These are phyloP conservation scores for Psophocarpus tetragonolobus DNA, from an alignment of 306 rosid species.

Conservation along the genomic window DNA sequence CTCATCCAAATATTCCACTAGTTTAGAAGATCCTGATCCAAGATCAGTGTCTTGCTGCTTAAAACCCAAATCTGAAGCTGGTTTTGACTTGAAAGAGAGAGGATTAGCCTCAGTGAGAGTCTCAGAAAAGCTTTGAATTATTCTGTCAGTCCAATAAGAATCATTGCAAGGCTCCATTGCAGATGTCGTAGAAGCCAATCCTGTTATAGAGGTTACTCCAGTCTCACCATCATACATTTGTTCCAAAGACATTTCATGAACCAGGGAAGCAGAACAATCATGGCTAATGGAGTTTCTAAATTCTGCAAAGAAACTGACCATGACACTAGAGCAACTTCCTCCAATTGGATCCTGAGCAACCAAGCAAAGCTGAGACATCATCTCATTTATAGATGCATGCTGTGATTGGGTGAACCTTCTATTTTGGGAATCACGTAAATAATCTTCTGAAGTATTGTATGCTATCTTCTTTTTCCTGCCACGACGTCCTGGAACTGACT, in stretches of 20 bases:
- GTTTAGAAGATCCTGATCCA: conserved; percentile 36
- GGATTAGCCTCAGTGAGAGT: conserved; percentile 23
- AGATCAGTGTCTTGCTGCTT: conserved; percentile 12
- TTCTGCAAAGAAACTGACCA: conserved; percentile 47
- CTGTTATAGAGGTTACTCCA: conserved; percentile 35
- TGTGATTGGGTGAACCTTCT: conserved; percentile 26
- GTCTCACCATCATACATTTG: conserved; percentile 41
- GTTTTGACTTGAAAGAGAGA: conserved; percentile 21
- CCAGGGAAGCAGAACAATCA: conserved; percentile 33
- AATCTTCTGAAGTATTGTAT: conserved; percentile 31
- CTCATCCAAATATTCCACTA: conserved; percentile 32
- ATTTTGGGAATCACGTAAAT: conserved; percentile 24
- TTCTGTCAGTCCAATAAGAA: conserved; percentile 70
- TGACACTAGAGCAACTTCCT: conserved; percentile 26
- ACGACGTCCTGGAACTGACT: conserved; percentile 13
- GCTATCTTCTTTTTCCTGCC: conserved; percentile 47
- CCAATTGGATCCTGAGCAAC: conserved; percentile 53
- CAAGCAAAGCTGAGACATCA: conserved; percentile 49
- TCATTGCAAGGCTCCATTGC: conserved; percentile 46
- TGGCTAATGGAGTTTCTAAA: conserved; percentile 46
- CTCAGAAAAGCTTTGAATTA: conserved; percentile 44
- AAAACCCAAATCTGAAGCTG: conserved; percentile 20
- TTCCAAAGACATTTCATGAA: conserved; percentile 35
- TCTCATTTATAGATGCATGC: conserved; percentile 42
- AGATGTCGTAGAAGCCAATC: conserved; percentile 29